Percentiles rank a stretch among this genome's conserved stretches.
Evolutionary conservation across 495 filamentous ascomycete species (phyloP).

Genomic region (Chaetomium tenue): DNA sequence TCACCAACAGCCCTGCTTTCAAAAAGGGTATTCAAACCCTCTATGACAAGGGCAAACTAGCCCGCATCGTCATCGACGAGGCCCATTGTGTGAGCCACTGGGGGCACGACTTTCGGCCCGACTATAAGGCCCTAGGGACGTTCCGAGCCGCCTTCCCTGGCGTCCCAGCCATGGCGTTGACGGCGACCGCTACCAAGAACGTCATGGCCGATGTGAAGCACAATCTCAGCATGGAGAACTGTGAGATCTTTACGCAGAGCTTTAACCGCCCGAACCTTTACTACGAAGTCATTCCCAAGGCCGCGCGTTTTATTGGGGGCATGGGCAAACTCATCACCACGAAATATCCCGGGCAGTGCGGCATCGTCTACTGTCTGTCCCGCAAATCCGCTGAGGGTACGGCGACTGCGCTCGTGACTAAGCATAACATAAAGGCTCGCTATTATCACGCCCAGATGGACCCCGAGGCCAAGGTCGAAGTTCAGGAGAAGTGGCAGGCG

Average conservation of each 20-base stretch:
- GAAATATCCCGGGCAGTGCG: constrained; percentile 67
- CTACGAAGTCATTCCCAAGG: constrained; percentile 71
- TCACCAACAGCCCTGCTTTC: constrained; percentile 70
- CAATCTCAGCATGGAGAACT: constrained; percentile 76
- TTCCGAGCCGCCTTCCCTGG: constrained; percentile 65
- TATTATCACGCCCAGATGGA: constrained; percentile 85
- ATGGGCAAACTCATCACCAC: constrained; percentile 71
- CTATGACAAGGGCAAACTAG: constrained; percentile 64
- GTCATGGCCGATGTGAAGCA: constrained; percentile 87
- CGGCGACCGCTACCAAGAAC: constrained; percentile 89
- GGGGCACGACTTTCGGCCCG: constrained; percentile 97
- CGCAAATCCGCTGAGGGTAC: constrained; percentile 76
- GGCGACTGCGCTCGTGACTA: constrained; percentile 60
- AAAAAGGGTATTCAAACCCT: constrained; percentile 60
- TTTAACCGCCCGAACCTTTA: constrained; percentile 92
- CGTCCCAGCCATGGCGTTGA: constrained; percentile 90
- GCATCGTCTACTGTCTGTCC: constrained; percentile 94
- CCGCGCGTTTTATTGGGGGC: constrained; percentile 53
- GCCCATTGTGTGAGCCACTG: constrained; percentile 98
- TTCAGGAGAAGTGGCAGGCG: constrained; percentile 80
- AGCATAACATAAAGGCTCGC: constrained; percentile 66
- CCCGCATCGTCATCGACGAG: constrained; percentile 93
- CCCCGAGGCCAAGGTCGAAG: constrained; percentile 56
- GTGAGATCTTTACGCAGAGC: constrained; percentile 77
- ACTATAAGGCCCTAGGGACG: constrained; percentile 83